Evolutionary conservation across 345 rosid genomes (phyloP).

Genomic region (Euphorbia peplus): DNA sequence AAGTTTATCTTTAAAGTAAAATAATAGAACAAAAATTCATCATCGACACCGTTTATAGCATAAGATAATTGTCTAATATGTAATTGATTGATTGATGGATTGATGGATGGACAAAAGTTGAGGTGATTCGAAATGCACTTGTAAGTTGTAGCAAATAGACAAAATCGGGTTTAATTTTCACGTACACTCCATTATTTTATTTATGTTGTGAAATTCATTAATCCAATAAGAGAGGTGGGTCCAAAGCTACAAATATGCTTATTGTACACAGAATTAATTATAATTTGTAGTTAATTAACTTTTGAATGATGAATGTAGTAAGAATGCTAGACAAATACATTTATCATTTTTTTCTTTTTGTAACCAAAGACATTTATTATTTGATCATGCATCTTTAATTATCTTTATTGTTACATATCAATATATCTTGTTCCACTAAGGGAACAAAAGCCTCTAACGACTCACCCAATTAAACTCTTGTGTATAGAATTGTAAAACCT

Average conservation of each 20-base stretch:
- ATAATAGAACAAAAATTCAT: too few relatives aligned
- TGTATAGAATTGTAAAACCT: background rate
- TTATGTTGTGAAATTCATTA: too few relatives aligned
- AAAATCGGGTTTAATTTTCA: background rate
- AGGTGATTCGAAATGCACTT: background rate
- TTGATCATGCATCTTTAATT: too few relatives aligned
- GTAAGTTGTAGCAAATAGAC: background rate
- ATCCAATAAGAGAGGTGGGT: background rate
- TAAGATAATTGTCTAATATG: background rate
- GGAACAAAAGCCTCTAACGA: background rate
- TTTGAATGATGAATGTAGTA: too few relatives aligned
- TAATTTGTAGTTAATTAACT: background rate
- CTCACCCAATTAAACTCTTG: too few relatives aligned
- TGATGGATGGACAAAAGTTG: background rate
- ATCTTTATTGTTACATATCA: background rate
- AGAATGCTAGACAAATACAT: too few relatives aligned
- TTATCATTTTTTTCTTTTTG: too few relatives aligned
- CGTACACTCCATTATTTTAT: background rate
- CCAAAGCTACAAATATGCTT: background rate
- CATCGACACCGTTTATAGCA: background rate
- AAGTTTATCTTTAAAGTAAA: background rate
- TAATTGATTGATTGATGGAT: background rate
- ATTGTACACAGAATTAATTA: too few relatives aligned
- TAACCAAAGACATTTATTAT: too few relatives aligned
- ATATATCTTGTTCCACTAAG: slow-evolving; percentile 4